Conservation (phyloP, 441 rosid genomes). For the Pelargonium australe region DNA sequence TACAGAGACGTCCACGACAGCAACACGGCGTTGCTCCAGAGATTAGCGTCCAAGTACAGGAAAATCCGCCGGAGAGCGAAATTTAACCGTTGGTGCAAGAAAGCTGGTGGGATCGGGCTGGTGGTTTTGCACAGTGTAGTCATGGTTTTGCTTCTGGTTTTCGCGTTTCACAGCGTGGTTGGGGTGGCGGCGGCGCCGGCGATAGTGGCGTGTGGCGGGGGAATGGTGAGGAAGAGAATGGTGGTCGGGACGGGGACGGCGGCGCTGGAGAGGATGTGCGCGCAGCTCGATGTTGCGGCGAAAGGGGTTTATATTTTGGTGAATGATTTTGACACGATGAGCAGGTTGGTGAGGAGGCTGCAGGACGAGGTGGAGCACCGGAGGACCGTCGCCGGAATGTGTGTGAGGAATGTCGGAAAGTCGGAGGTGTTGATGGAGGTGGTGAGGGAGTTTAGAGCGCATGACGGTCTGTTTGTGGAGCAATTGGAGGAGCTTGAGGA, state of each 20-base stretch:
- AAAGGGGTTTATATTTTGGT: constrained; percentile 59
- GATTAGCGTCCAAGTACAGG: constrained; percentile 39
- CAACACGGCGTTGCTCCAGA: constrained; percentile 37
- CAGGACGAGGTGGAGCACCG: constrained; percentile 57
- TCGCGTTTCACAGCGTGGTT: constrained; percentile 52
- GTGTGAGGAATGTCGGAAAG: constrained; percentile 38
- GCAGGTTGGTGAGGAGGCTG: constrained; percentile 47
- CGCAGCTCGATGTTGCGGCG: constrained; percentile 66
- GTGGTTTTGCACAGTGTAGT: constrained; percentile 44
- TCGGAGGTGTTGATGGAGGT: constrained; percentile 49
- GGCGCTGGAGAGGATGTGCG: constrained; percentile 31
- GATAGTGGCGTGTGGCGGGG: constrained; percentile 32
- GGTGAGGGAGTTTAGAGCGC: constrained; percentile 37
- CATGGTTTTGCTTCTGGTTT: constrained; percentile 37
- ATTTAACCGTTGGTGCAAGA: constrained; percentile 35
- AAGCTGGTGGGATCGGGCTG: constrained; percentile 37
- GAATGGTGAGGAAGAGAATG: constrained; percentile 29
- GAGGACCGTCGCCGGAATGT: constrained; percentile 43
- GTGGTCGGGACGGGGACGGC: constrained; percentile 16
- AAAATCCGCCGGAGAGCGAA: constrained; percentile 41
- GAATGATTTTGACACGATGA: constrained; percentile 57
- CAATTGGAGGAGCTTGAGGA: constrained; percentile 69
- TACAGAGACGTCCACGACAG: constrained; percentile 39
- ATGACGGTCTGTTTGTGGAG: constrained; percentile 43
- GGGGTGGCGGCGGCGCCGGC: constrained; percentile 56